Evolutionary conservation across 257 asterid genomes (phyloP).

Genomic region (Gentiana macrophylla): DNA sequence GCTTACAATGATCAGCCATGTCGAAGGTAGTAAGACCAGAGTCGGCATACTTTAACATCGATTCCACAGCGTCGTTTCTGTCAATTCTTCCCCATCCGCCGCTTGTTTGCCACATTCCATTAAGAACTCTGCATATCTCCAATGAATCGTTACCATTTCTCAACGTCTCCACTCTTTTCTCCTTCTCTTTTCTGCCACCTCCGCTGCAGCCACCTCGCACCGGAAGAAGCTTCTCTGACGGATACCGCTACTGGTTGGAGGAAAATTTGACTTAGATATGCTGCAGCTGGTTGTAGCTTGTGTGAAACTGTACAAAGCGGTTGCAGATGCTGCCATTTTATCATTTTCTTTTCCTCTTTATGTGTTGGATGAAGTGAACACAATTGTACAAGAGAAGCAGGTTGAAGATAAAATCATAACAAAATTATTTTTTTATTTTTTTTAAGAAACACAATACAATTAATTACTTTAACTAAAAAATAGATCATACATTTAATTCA

Average conservation of each 20-base stretch:
- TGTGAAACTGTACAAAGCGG: not conserved
- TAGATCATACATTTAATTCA: no score
- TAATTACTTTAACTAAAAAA: no score
- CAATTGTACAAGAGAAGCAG: no score
- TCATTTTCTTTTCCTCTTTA: not conserved
- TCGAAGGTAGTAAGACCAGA: conserved; percentile 94
- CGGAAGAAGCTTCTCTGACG: conserved; percentile 16
- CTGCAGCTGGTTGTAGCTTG: not conserved
- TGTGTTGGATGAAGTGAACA: no score
- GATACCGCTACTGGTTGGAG: not conserved
- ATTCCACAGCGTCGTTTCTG: conserved; percentile 82
- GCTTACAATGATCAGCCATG: conserved; percentile 94
- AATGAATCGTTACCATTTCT: conserved; percentile 64
- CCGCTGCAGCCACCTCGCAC: conserved; percentile 48
- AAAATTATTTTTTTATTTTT: no score
- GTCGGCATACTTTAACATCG: conserved; percentile 79
- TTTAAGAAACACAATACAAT: not conserved
- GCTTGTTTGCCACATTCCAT: conserved; percentile 97
- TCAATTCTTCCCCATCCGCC: conserved; percentile 97
- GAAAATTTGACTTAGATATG: not conserved
- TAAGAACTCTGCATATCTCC: conserved; percentile 81
- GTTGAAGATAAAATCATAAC: no score
- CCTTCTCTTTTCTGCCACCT: conserved; percentile 35
- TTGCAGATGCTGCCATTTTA: conserved; percentile 7
- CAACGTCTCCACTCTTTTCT: conserved; percentile 29